These are phyloP conservation scores for Aspergillus cejpii DNA, from an alignment of 2,329 filamentous ascomycete species.

Conservation along the genomic window DNA sequence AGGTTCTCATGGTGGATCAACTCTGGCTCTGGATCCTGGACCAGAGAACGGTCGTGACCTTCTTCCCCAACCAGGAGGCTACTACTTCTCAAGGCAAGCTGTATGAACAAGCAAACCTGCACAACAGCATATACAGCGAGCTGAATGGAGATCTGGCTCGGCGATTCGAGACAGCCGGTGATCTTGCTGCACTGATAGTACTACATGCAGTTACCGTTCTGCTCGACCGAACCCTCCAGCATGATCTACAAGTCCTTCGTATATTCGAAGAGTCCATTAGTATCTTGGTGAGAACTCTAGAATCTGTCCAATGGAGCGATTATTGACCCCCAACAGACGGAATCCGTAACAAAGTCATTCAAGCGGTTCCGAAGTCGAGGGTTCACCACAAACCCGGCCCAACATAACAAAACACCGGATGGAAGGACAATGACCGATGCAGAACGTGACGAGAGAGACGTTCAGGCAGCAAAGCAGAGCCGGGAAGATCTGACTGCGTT, in stretches of 20 bases:
- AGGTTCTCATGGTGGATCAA: conserved; percentile 62
- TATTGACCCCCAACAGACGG: conserved; percentile 41
- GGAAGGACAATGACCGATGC: conserved; percentile 28
- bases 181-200: conserved; percentile 57
- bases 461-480: conserved; percentile 51
- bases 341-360: conserved; percentile 56
- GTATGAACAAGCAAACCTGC: conserved; percentile 50
- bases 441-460: conserved; percentile 41
- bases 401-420: conserved; percentile 25
- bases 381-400: conserved; percentile 42
- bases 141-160: conserved; percentile 59
- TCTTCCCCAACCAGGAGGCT: conserved; percentile 32
- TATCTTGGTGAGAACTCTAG: conserved; percentile 45
- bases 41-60: conserved; percentile 29
- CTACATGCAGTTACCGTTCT: conserved; percentile 58
- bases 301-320: not conserved
- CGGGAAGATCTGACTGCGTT: conserved; percentile 58
- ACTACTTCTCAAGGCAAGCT: conserved; percentile 30
- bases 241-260: conserved; percentile 57
- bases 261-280: conserved; percentile 62
- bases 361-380: conserved; percentile 56
- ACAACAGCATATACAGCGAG: conserved; percentile 60
- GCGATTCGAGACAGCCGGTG: conserved; percentile 55
- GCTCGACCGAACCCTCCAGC: conserved; percentile 54
- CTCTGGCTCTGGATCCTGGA: conserved; percentile 51